These are phyloP conservation scores for Lentinula sp. DNA, from an alignment of 768 basidiomycete species.

Conservation along the genomic window DNA sequence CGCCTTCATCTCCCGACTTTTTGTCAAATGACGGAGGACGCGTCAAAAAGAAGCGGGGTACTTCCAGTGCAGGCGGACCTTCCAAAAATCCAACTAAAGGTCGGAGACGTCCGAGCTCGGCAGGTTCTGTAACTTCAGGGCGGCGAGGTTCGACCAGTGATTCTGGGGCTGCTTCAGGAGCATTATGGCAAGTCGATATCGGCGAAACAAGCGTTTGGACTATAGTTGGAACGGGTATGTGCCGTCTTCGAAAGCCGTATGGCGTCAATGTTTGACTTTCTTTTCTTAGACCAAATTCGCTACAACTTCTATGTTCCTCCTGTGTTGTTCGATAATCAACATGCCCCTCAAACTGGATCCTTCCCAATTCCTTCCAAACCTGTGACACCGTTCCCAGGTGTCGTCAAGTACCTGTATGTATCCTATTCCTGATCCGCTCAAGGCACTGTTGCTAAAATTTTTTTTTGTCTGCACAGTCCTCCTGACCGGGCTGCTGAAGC, in stretches of 20 bases:
- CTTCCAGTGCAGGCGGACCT: slow-evolving; percentile 62
- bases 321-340: slow-evolving; percentile 74
- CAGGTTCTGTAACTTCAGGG: slow-evolving; percentile 62
- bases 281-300: slow-evolving; percentile 69
- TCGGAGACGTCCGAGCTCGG: slow-evolving; percentile 72
- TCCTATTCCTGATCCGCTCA: background rate
- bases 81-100: slow-evolving; percentile 47
- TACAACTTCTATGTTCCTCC: slow-evolving; percentile 94
- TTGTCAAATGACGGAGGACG: slow-evolving; percentile 79
- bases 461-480: slow-evolving; percentile 24
- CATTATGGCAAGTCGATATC: slow-evolving; percentile 85
- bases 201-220: slow-evolving; percentile 95
- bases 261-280: slow-evolving; percentile 11
- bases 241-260: slow-evolving; percentile 1
- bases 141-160: slow-evolving; percentile 66
- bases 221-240: slow-evolving; percentile 82
- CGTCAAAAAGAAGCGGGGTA: slow-evolving; percentile 79
- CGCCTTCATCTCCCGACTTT: slow-evolving; percentile 55
- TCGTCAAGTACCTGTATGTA: slow-evolving; percentile 72
- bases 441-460: background rate
- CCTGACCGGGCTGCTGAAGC: slow-evolving; percentile 83
- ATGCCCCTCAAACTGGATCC: slow-evolving; percentile 60
- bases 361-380: slow-evolving; percentile 80
- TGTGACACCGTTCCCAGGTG: slow-evolving; percentile 79
- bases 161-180: slow-evolving; percentile 65